A percentile compares a stretch with the other conserved stretches of the same genome.
phyloP scores from a whole-genome alignment of 164 flowering plant species.

The Macadamia integrifolia region DNA sequence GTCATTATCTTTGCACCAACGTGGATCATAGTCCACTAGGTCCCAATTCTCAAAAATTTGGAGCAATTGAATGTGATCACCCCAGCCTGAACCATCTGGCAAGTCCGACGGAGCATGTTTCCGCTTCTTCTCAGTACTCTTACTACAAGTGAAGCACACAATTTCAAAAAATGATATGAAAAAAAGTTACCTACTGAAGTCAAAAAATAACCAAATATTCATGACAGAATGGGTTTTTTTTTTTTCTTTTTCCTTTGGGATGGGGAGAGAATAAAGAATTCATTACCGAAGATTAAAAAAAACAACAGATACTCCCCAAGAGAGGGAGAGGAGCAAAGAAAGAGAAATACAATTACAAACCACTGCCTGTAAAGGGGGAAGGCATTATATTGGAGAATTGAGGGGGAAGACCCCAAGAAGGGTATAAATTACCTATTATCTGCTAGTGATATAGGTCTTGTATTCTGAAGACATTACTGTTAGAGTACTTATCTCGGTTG shows the following conservation, averaged over 20 bases:
- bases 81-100: constrained; percentile 95
- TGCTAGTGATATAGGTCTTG: not conserved
- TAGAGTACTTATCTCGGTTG: too few species aligned
- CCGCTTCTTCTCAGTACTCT: constrained; percentile 71
- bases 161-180: not conserved
- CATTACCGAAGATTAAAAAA: too few species aligned
- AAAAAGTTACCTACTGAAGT: constrained; percentile 3
- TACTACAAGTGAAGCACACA: constrained; percentile 30
- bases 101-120: constrained; percentile 47
- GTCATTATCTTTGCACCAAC: constrained; percentile 77
- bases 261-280: too few species aligned
- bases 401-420: too few species aligned
- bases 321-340: too few species aligned
- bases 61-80: constrained; percentile 94
- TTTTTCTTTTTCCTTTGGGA: too few species aligned
- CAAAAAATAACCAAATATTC: not conserved
- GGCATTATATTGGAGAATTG: too few species aligned
- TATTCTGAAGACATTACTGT: not conserved
- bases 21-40: constrained; percentile 46
- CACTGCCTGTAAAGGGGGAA: too few species aligned
- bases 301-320: too few species aligned
- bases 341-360: too few species aligned
- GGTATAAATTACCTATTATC: too few species aligned
- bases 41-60: constrained; percentile 85
- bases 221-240: not conserved